Base-by-base conservation (phyloP, 331 rosid species). In the Pyrus hybrid region DNA sequence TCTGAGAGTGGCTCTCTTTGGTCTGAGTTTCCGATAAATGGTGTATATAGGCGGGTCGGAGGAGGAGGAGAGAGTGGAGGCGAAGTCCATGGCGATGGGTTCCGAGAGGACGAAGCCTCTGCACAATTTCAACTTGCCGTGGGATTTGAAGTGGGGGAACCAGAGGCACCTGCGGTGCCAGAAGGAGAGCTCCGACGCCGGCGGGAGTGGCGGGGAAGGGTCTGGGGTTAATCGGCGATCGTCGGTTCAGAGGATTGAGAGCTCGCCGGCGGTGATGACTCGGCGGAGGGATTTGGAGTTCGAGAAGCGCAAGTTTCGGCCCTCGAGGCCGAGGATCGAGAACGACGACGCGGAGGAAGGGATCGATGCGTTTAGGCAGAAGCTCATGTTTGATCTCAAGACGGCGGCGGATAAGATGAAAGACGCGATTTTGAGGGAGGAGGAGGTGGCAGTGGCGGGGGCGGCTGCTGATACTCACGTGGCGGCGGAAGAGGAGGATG, bases 41-140 rank as follows among this genome's bases (percentile, higher is more conserved):
- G 97, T 91, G 87, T 85, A 70, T 82, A 45, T 68, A 67, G 71
- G 76, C 63, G 86, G 70, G 37, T 68, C 78, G 21, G 87, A 73
- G 71, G 77, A 76, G 21, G 87, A 73, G 68, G 77, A 76, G n/a
- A 64, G 63, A 43, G 53, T 63, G 25, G 61, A 70, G 66, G 69
- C 71, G 49, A 76, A 76, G 68, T 58, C 64, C 75, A 86, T 89
- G 99, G 99, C 89, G 63, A 86, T 81, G 84, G 92, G 84, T 64
- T 83, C 88, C 14, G 97, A 85, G 86, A 82, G 96, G 86, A 79
- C 90, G 75, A 95, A 88, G 85, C 88, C 86, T 76, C 93, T 92
- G 23, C 99, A 92, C 87, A 92, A 95, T 90, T 95, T 95, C 96
- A 81, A 81, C 74, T 71, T 92, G 73, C 93, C 99, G 17, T 87